Base-by-base conservation (phyloP, 495 filamentous ascomycete species). In the Cercophora sp. region DNA sequence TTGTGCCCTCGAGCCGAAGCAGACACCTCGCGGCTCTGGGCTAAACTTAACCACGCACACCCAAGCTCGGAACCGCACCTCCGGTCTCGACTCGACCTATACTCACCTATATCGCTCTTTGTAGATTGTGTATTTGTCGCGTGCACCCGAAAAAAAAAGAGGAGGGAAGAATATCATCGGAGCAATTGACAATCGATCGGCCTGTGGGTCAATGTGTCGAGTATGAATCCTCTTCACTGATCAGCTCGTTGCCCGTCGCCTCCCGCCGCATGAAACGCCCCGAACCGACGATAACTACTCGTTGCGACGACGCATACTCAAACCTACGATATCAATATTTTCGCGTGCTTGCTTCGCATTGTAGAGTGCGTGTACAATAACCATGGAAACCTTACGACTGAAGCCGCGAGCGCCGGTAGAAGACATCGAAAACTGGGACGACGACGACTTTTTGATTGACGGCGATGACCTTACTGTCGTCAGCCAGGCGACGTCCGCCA, bases 391-490 rank as follows among this genome's bases (percentile, higher is more conserved):
- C 26, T 65, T 81, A 58, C 81, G 76, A 10, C 65, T 83, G 15
- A 82, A 79, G 62, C 64, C 72, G 41, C 76, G 74, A 44, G 77
- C 71, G 53, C 69, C 74, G 36, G 75, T 75, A 15, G 77, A 86
- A 34, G 70, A 73, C 16, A 76, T 90, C 29, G 91, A 96, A 66
- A 88, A 82, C 65, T 96, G 91, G 91, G 90, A 92, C 69, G 86
- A 94, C 58, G 88, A 91, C 63, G 85, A 83, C 58, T 80, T 95
- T 59, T 68, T 93, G 48, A 82, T 91, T 65, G 84, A 86, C 47
- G 79, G 80, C 53, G 87, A 88, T 52, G 82, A 86, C 56, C 70
- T 87, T 45, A 80, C 83, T 53, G 74, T 90, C 63, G 79, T 83
- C 59, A 74, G 81, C 65, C 76, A 80, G 50, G 82, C 86, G 35